These are phyloP conservation scores for Candida taoyuanica DNA, from an alignment of 805 yeast genomes.

Conservation along the genomic window DNA sequence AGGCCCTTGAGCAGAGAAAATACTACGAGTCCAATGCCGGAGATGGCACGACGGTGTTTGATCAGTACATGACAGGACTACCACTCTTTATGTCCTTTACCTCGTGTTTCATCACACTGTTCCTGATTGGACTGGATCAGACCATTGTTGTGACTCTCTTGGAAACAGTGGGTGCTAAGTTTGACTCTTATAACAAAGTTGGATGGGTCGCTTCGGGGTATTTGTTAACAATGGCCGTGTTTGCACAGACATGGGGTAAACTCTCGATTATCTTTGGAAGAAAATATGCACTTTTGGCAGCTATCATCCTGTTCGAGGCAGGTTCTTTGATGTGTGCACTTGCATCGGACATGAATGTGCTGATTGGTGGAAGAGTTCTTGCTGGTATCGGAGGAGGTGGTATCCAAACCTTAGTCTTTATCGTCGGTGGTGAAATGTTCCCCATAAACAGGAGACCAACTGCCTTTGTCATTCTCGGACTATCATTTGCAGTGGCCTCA, in stretches of 20 bases:
- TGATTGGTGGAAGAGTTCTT: constrained; percentile 68
- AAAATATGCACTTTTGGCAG: constrained; percentile 42
- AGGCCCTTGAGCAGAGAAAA: constrained; percentile 2
- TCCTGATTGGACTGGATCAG: constrained; percentile 41
- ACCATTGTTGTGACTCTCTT: constrained; percentile 53
- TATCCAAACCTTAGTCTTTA: constrained; percentile 50
- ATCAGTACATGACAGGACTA: constrained; percentile 18
- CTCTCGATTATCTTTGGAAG: constrained; percentile 55
- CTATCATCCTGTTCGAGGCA: constrained; percentile 48
- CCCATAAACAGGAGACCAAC: constrained; percentile 29
- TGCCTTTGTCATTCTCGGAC: constrained; percentile 21
- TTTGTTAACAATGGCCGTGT: constrained; percentile 47
- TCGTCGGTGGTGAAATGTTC: constrained; percentile 50
- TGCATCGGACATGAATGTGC: constrained; percentile 48
- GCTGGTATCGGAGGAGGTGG: constrained; percentile 77
- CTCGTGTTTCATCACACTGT: constrained; percentile 22
- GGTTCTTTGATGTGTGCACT: constrained; percentile 61
- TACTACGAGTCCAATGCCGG: constrained; percentile 24
- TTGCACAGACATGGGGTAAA: constrained; percentile 55
- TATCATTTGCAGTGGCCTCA: constrained; percentile 42
- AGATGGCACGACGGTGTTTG: constrained; percentile 21
- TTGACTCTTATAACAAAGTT: constrained; percentile 44
- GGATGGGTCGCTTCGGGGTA: constrained; percentile 60
- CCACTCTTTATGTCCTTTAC: constrained; percentile 13
- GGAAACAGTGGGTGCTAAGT: constrained; percentile 45